A percentile compares a stretch with the other conserved stretches of the same genome.
Conservation (phyloP, 2,329 filamentous ascomycete genomes). For the Hypoxylon sp. region DNA sequence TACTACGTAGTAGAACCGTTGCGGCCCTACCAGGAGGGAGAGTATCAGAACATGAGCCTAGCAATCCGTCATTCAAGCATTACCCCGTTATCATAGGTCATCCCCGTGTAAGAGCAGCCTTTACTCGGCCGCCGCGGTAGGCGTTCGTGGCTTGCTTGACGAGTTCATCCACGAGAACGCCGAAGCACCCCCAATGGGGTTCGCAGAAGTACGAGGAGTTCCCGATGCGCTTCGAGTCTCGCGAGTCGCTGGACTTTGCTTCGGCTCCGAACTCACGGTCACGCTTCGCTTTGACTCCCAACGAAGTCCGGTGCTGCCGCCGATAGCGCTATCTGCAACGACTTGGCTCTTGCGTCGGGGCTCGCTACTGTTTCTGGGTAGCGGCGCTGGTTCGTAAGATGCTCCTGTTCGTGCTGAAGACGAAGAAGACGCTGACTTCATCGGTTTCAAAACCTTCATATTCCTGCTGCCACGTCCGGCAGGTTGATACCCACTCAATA, state of each 20-base stretch:
- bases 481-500: slow-evolving; percentile 78
- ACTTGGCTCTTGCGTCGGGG: slow-evolving; percentile 69
- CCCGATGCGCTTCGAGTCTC: slow-evolving; percentile 58
- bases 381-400: slow-evolving; percentile 66
- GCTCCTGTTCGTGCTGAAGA: slow-evolving; percentile 65
- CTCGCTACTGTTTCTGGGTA: slow-evolving; percentile 64
- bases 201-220: slow-evolving; percentile 72
- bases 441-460: slow-evolving; percentile 92
- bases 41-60: slow-evolving; percentile 30
- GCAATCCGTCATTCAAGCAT: slow-evolving; percentile 31
- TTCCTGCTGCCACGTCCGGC: slow-evolving; percentile 73
- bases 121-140: slow-evolving; percentile 57
- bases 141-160: slow-evolving; percentile 60
- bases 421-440: slow-evolving; percentile 73
- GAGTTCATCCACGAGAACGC: slow-evolving; percentile 93
- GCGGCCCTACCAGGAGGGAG: slow-evolving; percentile 8
- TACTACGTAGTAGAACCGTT: slow-evolving; percentile 32
- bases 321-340: slow-evolving; percentile 53
- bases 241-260: slow-evolving; percentile 56
- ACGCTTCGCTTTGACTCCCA: slow-evolving; percentile 70
- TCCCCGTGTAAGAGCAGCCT: slow-evolving; percentile 3
- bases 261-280: slow-evolving; percentile 52
- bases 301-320: slow-evolving; percentile 55
- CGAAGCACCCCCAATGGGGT: slow-evolving; percentile 91
- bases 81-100: slow-evolving; percentile 23